Conservation (phyloP, 441 rosid species). For the Arabidopsis lyrata region DNA sequence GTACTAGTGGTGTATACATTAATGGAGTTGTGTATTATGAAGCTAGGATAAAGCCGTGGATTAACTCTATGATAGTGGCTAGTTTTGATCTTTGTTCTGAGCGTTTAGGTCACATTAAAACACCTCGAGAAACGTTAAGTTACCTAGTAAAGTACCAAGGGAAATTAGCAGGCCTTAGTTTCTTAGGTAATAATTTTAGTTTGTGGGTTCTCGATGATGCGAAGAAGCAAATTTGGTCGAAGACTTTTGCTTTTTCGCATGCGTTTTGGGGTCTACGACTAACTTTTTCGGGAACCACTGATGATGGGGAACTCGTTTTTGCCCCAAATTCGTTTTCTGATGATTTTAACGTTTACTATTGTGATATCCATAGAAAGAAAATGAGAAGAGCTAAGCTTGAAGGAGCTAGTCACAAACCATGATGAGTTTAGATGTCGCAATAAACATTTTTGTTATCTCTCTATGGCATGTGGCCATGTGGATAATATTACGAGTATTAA, state of each 20-base stretch:
- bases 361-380: slow-evolving; percentile 2
- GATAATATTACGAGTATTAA: neutral
- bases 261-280: neutral
- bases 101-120: slow-evolving; percentile 4
- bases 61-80: neutral
- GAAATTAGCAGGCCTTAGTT: slow-evolving; percentile 15
- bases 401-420: slow-evolving; percentile 12
- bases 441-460: neutral
- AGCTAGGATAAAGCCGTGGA: slow-evolving; percentile 12
- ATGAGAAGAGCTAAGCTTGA: slow-evolving; percentile 17
- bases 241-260: neutral
- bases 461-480: neutral
- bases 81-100: slow-evolving; percentile 30
- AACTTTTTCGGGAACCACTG: slow-evolving; percentile 12
- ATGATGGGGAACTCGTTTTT: slow-evolving; percentile 16
- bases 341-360: neutral
- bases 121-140: neutral
- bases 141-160: slow-evolving; percentile 10
- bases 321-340: neutral
- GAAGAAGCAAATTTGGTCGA: slow-evolving; percentile 9
- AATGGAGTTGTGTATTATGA: slow-evolving; percentile 14
- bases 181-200: neutral
- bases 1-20: slow-evolving; percentile 5
- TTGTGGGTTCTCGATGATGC: slow-evolving; percentile 16
- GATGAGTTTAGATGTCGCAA: slow-evolving; percentile 14